Evolutionary conservation across 2,329 filamentous ascomycete species (phyloP), one percentile per base, ranked within the genome.

Genomic region (Chaetothyriales sp.): DNA sequence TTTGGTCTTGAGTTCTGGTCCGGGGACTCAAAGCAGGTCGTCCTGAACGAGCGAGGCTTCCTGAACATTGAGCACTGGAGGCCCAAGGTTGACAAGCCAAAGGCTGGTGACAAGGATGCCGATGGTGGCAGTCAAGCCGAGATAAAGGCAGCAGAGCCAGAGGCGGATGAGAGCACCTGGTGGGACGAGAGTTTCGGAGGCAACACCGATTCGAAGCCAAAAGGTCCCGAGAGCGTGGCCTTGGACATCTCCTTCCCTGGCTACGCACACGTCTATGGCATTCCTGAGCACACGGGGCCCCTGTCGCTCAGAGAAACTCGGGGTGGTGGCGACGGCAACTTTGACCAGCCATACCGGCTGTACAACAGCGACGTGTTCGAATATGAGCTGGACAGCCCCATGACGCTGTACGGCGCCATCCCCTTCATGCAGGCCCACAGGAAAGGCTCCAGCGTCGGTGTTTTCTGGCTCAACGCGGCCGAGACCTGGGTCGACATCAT

Each of bases 321-420:
- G 50, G 92, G 90, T 49, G 89, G 89, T 20, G 89, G 89, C 20
- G 80, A 88, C 18, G 88, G 86, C 55, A 86, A 88, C 61, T 88
- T 92, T 68, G 75, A 77, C 8, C 87, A 98, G 56, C 92, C 92
- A 0, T 98, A 98, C 71, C 81, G 92, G 40, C 70, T 98, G 67
- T 95, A 95, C 73, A 98, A 98, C 67, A 79, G 87, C 29, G 92
- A 98, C 66, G 92, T 98, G 9, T 98, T 98, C 62, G 92, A 98
- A 70, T 98, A 98, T 67, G 83, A 95, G 62, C 78, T 95, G 62
- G 86, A 97, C 68, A 97, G 89, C 68, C 89, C 92, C 0, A 98
- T 98, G 92, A 97, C 92, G 0, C 77, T 98, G 1, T 98, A 98
- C 64, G 92, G 92, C n/a, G 75, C 89, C 6, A 97, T 98, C 61